phyloP scores from a whole-genome alignment of 1,284 basidiomycete species.

The Microbotryomycetes sp. region DNA sequence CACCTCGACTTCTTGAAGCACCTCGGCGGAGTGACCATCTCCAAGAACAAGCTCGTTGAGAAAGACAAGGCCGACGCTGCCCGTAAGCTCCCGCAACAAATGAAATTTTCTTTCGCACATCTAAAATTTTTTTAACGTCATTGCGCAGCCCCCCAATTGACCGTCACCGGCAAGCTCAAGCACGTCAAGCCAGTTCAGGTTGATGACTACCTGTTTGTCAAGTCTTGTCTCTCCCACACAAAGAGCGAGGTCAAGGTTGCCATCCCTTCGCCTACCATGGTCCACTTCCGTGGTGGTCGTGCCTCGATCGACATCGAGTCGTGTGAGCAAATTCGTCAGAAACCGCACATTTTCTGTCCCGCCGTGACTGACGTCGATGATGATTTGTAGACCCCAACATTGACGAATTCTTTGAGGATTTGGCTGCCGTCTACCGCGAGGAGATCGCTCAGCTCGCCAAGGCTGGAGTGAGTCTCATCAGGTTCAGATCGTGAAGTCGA shows the following conservation, averaged over 20 bases:
- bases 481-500: background rate
- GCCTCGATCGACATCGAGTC: constrained; percentile 30
- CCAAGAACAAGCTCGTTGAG: constrained; percentile 34
- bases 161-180: constrained; percentile 33
- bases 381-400: constrained; percentile 27
- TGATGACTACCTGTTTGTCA: constrained; percentile 35
- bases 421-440: constrained; percentile 55
- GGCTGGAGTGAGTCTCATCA: constrained; percentile 44
- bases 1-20: constrained; percentile 36
- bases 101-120: background rate
- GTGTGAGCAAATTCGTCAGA: constrained; percentile 14
- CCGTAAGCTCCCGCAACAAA: background rate
- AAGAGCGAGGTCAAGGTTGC: constrained; percentile 35
- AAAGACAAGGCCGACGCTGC: constrained; percentile 25
- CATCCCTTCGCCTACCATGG: constrained; percentile 35
- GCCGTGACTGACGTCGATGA: background rate
- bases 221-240: constrained; percentile 27
- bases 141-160: constrained; percentile 23
- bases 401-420: constrained; percentile 36
- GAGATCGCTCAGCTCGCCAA: constrained; percentile 65
- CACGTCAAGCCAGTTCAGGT: constrained; percentile 34
- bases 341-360: background rate
- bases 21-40: constrained; percentile 33
- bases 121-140: background rate
- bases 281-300: constrained; percentile 33